Base-by-base conservation (phyloP, 495 filamentous ascomycete species). In the Hypoxylon subgilvum region DNA sequence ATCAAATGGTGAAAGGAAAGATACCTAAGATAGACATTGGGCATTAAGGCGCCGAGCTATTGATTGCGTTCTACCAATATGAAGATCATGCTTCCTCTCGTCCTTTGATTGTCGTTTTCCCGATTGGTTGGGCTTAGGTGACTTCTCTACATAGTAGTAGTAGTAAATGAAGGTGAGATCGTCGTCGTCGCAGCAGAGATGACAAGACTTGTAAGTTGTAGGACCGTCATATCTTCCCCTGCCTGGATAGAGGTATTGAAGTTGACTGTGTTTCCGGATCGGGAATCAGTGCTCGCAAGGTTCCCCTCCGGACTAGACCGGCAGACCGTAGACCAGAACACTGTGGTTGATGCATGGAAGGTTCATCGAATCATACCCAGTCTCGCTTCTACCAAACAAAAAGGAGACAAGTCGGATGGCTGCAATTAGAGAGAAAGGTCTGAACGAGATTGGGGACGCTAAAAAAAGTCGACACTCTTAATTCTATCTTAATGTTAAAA, bases 91-190 rank as follows among this genome's bases (percentile, higher is more conserved):
- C 23, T 8, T 8, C 23, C 8, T 27, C 23, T 27, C 23, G 23
- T 27, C 23, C 23, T 27, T 27, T 27, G 8, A 27, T 27, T 8
- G 23, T 8, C 23, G 3, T 27, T 28, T 27, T 3, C 30, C 49
- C 38, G 49, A 52, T 52, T 52, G 49, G 49, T 25, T 38, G 32
- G 9, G 7, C 9, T 21, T 43, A 13, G 27, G n/a, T 34, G 30
- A 9, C 25, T 43, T 52, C 5, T 13, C 32, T 16, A n/a, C n/a
- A n/a, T n/a, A n/a, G n/a, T n/a, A n/a, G n/a, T n/a, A 27, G 23
- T 8, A 4, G 23, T 8, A 27, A 9, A 46, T 13, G 13, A 48
- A 28, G 14, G 17, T 19, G 7, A 4, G 32, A 48, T 47, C 17
- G 17, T 48, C 32, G 17, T 48, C 32, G 35, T 47, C 17, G 34